A percentile compares a stretch with the other conserved stretches of the same genome.
Evolutionary conservation across 2,329 filamentous ascomycete species (phyloP).

Genomic region (Aureobasidium sp.): DNA sequence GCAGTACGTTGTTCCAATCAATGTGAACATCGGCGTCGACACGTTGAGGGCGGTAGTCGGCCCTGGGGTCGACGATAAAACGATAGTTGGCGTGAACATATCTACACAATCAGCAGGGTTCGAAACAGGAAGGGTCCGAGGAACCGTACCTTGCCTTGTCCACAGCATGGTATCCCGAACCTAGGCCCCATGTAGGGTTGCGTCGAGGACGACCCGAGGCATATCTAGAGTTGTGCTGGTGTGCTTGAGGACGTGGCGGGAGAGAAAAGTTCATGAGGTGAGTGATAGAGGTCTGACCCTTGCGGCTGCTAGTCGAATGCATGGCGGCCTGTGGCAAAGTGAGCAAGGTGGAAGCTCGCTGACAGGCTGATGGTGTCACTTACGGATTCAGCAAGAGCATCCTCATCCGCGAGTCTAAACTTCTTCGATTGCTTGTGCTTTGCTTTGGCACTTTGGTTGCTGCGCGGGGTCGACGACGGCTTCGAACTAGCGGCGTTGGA

Average conservation of each 20-base stretch:
- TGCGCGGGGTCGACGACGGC: conserved; percentile 50
- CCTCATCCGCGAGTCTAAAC: conserved; percentile 68
- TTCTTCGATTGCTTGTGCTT: conserved; percentile 77
- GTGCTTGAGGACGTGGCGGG: conserved; percentile 61
- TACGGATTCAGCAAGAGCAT: conserved; percentile 75
- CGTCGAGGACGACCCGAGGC: conserved; percentile 39
- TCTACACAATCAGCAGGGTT: conserved; percentile 33
- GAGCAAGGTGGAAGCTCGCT: conserved; percentile 17
- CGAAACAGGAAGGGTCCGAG: neutral
- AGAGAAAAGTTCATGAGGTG: conserved; percentile 89
- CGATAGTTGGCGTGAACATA: conserved; percentile 95
- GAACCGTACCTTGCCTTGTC: conserved; percentile 71
- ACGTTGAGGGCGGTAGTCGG: conserved; percentile 70
- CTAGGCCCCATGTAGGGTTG: conserved; percentile 72
- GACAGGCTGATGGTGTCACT: conserved; percentile 25
- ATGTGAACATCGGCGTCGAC: conserved; percentile 80
- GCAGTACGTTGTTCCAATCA: conserved; percentile 83
- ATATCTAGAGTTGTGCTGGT: conserved; percentile 28
- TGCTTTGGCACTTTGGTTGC: conserved; percentile 65
- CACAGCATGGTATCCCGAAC: conserved; percentile 79
- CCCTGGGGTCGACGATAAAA: conserved; percentile 81
- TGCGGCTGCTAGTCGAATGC: conserved; percentile 58
- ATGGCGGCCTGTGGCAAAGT: conserved; percentile 45
- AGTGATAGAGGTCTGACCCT: conserved; percentile 93
- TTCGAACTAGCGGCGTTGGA: conserved; percentile 31